Evolutionary conservation across 164 flowering plant species (phyloP).

Genomic region (Umbellularia californica): DNA sequence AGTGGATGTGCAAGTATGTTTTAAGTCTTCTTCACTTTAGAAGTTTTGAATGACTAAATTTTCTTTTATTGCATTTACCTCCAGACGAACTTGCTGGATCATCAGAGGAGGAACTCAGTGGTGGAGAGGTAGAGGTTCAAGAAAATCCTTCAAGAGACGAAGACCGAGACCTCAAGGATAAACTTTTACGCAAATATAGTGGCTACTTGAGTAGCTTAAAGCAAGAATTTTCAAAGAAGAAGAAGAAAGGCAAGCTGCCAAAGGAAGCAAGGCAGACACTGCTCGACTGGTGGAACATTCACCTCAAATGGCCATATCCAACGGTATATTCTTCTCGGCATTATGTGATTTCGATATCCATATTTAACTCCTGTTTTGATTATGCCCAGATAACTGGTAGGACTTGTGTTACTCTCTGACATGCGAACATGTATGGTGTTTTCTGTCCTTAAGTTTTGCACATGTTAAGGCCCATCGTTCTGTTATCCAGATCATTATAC

Average conservation of each 20-base stretch:
- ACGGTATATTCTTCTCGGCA: constrained; percentile 31
- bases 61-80: background rate
- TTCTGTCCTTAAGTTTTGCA: too few relatives aligned
- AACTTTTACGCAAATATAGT: constrained; percentile 51
- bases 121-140: constrained; percentile 39
- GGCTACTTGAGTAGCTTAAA: constrained; percentile 55
- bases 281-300: constrained; percentile 71
- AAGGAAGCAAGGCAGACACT: constrained; percentile 59
- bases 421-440: too few relatives aligned
- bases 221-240: constrained; percentile 70
- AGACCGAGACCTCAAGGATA: constrained; percentile 59
- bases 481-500: too few relatives aligned
- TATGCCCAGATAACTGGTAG: background rate
- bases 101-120: constrained; percentile 61
- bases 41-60: background rate
- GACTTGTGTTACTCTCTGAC: too few relatives aligned
- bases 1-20: too few relatives aligned
- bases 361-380: background rate
- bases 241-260: constrained; percentile 70
- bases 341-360: background rate
- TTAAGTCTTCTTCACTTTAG: too few relatives aligned
- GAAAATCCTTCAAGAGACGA: constrained; percentile 23
- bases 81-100: constrained; percentile 47
- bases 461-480: too few relatives aligned
- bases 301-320: constrained; percentile 76